Evolutionary conservation across 176 grass and related monocot species (phyloP).

Genomic region (Hordeum marinum): DNA sequence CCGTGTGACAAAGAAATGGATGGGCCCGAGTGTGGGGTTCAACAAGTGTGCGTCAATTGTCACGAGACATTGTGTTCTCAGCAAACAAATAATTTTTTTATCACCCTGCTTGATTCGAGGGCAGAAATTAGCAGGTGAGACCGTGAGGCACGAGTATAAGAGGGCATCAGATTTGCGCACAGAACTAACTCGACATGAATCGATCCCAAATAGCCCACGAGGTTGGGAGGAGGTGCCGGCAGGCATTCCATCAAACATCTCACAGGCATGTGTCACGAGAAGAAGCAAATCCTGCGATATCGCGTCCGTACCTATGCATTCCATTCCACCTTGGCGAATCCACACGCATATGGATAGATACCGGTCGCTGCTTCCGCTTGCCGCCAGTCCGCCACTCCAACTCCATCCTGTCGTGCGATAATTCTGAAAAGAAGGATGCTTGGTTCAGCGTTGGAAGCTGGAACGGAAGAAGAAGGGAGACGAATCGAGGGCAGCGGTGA

Average conservation of each 20-base stretch:
- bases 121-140: neutral
- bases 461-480: too few relatives aligned
- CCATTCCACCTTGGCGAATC: neutral
- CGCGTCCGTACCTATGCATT: neutral
- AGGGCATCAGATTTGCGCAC: neutral
- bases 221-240: neutral
- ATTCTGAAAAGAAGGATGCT: neutral
- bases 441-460: neutral
- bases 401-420: neutral
- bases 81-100: neutral
- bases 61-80: neutral
- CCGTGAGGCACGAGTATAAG: neutral
- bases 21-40: neutral
- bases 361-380: neutral
- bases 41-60: neutral
- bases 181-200: neutral
- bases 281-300: neutral
- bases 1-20: neutral
- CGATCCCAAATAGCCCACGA: neutral
- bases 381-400: neutral
- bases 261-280: neutral
- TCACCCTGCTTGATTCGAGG: neutral
- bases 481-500: too few relatives aligned
- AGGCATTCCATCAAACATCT: constrained; percentile 29
- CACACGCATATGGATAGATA: neutral